Base-by-base conservation (phyloP, 805 yeast genomes). In the Hanseniaspora clermontiae region DNA sequence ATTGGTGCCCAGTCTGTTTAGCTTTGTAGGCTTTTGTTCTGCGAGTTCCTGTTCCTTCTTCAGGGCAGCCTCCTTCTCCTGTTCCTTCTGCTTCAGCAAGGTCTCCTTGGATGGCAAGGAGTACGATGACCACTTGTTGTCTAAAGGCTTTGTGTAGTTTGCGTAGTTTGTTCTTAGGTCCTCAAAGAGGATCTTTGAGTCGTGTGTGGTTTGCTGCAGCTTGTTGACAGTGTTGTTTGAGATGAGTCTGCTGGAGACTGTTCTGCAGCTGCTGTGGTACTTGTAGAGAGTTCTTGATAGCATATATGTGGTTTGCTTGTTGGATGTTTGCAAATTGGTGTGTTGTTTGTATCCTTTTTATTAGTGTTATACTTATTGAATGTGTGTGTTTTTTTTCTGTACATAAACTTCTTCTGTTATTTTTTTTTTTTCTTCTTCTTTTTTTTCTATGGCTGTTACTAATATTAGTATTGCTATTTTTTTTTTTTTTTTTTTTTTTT, bases 101-200 rank as follows among this genome's bases (percentile, higher is more conserved):
- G 77, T 71, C 68, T 58, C 75, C 64, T 68, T 77, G 69, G 64
- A 75, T 65, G 65, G 79, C 67, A 61, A 69, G 60, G 59, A 72
- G 66, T 66, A 84, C 77, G 68, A 79, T 69, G 62, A 78, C 76
- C 68, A 71, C 11, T 20, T 38, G 24, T 43, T 45, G 17, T 31
- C 36, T 37, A 17, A 29, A 15, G 24, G 32, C 37, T 27, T 42
- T 15, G 38, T 20, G 27, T 36, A 53, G 43, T 51, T 51, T 31
- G 43, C 38, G n/a, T 24, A 37, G n/a, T 45, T 53, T 15, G 20
- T 45, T 46, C 57, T 53, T 14, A 53, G 32, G 45, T 53, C 57
- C 32, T 53, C 57, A 46, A 46, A 53, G 3, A 53, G 20, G 4
- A 53, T 53, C 15, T 53, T 53, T 31, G 48, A 38, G 3, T 32